Evolutionary conservation across 2,329 filamentous ascomycete genomes (phyloP).

Genomic region (Aureobasidium leucospermi): DNA sequence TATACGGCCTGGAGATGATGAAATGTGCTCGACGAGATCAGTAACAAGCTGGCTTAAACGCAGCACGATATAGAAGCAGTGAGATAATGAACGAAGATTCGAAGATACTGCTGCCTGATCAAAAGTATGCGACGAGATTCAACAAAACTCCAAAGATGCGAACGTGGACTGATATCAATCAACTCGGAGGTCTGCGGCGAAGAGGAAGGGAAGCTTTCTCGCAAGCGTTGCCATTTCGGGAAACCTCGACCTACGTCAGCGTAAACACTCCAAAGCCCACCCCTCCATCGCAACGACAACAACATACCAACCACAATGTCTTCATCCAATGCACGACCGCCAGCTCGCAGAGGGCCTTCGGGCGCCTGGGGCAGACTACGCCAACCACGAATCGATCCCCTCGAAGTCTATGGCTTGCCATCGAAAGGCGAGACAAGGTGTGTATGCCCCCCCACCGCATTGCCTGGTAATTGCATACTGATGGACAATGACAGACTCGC

Average conservation of each 20-base stretch:
- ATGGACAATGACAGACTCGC: constrained; percentile 30
- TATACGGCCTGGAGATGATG: not conserved
- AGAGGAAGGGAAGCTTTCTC: not conserved
- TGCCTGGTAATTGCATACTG: not conserved
- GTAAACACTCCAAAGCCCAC: not conserved
- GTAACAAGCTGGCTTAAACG: not conserved
- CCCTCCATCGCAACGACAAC: constrained; percentile 15
- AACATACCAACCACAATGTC: constrained; percentile 17
- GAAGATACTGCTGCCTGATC: not conserved
- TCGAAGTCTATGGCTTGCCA: constrained; percentile 75
- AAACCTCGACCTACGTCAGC: constrained; percentile 15
- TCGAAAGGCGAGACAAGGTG: constrained; percentile 88
- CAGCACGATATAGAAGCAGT: not conserved
- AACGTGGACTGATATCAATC: not conserved
- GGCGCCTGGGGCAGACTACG: constrained; percentile 65
- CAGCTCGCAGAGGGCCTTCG: constrained; percentile 34
- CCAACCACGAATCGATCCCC: constrained; percentile 64
- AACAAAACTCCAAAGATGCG: not conserved
- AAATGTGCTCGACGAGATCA: not conserved
- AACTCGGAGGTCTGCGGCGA: not conserved
- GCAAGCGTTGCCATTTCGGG: not conserved
- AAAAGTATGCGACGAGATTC: not conserved
- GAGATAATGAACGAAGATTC: not conserved
- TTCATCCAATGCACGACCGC: constrained; percentile 19
- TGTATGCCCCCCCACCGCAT: not conserved